Evolutionary conservation across 495 filamentous ascomycete species (phyloP).

Genomic region (Penicillium subrubescens): DNA sequence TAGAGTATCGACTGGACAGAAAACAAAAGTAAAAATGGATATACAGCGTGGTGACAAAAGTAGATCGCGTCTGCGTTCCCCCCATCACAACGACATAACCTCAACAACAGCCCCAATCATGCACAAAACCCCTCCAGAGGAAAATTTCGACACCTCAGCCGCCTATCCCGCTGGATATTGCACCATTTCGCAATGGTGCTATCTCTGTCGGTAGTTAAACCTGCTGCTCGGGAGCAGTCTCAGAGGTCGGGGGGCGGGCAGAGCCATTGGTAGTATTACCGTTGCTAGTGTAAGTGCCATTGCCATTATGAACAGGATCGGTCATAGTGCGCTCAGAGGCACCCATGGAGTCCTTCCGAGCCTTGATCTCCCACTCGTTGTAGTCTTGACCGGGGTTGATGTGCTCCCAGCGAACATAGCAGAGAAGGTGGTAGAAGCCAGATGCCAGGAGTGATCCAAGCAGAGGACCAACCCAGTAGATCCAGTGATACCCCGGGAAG

Average conservation of each 20-base stretch:
- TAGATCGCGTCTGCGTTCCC: not conserved
- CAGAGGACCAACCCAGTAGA: constrained; percentile 67
- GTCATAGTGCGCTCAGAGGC: constrained; percentile 19
- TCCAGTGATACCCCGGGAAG: constrained; percentile 62
- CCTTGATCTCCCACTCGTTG: constrained; percentile 41
- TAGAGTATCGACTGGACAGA: not conserved
- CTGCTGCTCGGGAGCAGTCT: constrained; percentile 12
- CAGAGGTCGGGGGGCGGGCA: not conserved
- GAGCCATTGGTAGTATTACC: not conserved
- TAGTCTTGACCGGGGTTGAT: constrained; percentile 77
- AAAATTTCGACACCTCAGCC: not conserved
- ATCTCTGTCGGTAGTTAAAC: not conserved
- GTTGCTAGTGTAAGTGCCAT: not conserved
- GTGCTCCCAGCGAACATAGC: constrained; percentile 70
- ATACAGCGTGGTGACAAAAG: not conserved
- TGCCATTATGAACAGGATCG: constrained; percentile 8
- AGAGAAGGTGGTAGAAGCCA: constrained; percentile 67
- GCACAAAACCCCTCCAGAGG: not conserved
- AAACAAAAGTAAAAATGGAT: not conserved
- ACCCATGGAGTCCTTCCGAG: constrained; percentile 9
- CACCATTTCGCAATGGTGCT: not conserved
- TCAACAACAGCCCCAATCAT: not conserved
- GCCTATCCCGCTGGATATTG: not conserved
- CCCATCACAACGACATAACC: not conserved
- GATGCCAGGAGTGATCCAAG: constrained; percentile 67